Conservation (phyloP, 768 basidiomycete species). For the Hypholoma fasciculare region DNA sequence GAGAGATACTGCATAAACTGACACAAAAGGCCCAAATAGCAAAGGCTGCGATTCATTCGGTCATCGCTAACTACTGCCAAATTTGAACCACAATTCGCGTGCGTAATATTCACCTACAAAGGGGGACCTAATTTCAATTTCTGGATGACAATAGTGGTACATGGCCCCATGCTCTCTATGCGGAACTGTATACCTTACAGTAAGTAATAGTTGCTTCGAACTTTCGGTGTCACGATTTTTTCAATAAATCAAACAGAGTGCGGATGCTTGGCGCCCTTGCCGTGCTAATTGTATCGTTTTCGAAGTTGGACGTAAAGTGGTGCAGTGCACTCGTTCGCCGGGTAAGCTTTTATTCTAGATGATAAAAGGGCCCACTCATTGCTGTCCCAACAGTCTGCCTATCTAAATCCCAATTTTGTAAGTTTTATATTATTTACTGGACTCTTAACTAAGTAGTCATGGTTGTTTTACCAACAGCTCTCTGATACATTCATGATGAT, state of each 20-base stretch:
- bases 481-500: constrained; percentile 44
- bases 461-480: constrained; percentile 24
- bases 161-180: constrained; percentile 42
- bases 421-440: constrained; percentile 7
- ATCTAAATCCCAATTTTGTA: constrained; percentile 46
- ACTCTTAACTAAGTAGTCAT: not conserved
- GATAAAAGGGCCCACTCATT: not conserved
- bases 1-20: not conserved
- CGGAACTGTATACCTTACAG: constrained; percentile 31
- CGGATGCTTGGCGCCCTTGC: constrained; percentile 33
- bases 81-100: constrained; percentile 45
- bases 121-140: not conserved
- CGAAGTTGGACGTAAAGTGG: constrained; percentile 41
- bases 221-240: not conserved
- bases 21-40: constrained; percentile 9
- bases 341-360: constrained; percentile 20
- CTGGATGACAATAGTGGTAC: constrained; percentile 27
- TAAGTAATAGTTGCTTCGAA: constrained; percentile 14
- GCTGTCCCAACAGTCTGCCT: constrained; percentile 34
- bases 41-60: constrained; percentile 34
- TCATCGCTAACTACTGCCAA: constrained; percentile 38
- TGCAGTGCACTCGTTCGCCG: constrained; percentile 43
- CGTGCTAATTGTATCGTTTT: constrained; percentile 38
- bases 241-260: constrained; percentile 14
- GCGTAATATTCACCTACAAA: constrained; percentile 12